Evolutionary conservation across 1,139 yeast species (phyloP).

Genomic region (Candida sp.): DNA sequence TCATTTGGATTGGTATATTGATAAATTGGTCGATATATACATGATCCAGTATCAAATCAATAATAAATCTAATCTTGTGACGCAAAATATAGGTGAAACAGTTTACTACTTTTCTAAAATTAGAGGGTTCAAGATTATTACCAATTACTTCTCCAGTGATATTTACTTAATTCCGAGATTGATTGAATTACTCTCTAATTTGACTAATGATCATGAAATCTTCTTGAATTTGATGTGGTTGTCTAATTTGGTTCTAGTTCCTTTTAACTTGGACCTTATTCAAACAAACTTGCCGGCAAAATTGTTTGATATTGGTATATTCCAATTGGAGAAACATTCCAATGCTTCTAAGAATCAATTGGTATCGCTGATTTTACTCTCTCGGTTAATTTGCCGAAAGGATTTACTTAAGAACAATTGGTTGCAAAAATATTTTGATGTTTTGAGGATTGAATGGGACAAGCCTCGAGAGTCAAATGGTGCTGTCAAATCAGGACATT

Average conservation of each 20-base stretch:
- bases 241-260: constrained; percentile 62
- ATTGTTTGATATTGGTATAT: constrained; percentile 30
- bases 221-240: constrained; percentile 73
- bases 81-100: constrained; percentile 19
- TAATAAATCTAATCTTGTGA: background rate
- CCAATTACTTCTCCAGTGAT: constrained; percentile 59
- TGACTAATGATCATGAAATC: constrained; percentile 48
- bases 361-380: constrained; percentile 32
- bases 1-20: constrained; percentile 29
- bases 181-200: constrained; percentile 15
- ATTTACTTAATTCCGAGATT: constrained; percentile 45
- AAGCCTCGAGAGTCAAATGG: constrained; percentile 8
- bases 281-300: constrained; percentile 25
- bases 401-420: constrained; percentile 17
- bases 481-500: constrained; percentile 28
- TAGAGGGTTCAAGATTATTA: constrained; percentile 59
- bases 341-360: constrained; percentile 30
- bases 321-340: constrained; percentile 19
- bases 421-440: constrained; percentile 17
- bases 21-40: constrained; percentile 24
- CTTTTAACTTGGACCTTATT: constrained; percentile 56
- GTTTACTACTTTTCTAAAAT: constrained; percentile 63
- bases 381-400: constrained; percentile 32
- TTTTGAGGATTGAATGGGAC: constrained; percentile 14
- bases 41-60: constrained; percentile 7